Base-by-base conservation (phyloP, 768 basidiomycete genomes). In the Calocera viscosa region DNA sequence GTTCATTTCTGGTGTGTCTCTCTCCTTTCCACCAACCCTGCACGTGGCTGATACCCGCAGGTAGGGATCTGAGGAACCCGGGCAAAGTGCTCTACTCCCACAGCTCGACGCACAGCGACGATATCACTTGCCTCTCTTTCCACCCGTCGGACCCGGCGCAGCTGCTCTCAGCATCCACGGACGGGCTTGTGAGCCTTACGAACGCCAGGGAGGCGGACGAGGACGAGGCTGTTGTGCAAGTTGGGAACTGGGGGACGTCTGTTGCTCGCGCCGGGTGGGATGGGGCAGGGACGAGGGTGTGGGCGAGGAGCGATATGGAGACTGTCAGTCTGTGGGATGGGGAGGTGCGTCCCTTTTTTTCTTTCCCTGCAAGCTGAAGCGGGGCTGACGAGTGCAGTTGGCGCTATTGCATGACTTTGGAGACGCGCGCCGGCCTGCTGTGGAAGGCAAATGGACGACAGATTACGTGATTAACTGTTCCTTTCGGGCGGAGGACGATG, bases 261-360 rank as follows among this genome's bases (percentile, higher is more conserved):
- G 78, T 91, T 68, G 86, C 88, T 0, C 88, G 90, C 72, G 85
- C 83, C 7, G 91, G 86, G 1, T 89, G 86, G 87, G 66, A 38
- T 35, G 33, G 53, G 40, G 65, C 30, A 30, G 67, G 68, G 8
- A 69, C 73, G 66, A 72, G 68, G 30, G 72, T 93, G 8, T 96
- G 93, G 92, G 88, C 87, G 26, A 82, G 85, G 12, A 94, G 91
- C 70, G 94, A 96, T 77, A 96, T 96, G 94, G 93, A 97, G 75
- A 92, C 90, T 0, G 89, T 94, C 70, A 88, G 89, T 66, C 81
- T 84, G 16, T 97, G 93, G 94, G 83, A 86, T 30, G 76, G 76
- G 60, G 88, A 91, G 76, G 90, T 87, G 68, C 33, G 74, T 33
- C 24, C 24, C 47, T 24, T 14, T 10, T 35, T 28, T 41, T 22